Base-by-base conservation (phyloP, 176 grass and related monocot genomes). In the Poa annua region DNA sequence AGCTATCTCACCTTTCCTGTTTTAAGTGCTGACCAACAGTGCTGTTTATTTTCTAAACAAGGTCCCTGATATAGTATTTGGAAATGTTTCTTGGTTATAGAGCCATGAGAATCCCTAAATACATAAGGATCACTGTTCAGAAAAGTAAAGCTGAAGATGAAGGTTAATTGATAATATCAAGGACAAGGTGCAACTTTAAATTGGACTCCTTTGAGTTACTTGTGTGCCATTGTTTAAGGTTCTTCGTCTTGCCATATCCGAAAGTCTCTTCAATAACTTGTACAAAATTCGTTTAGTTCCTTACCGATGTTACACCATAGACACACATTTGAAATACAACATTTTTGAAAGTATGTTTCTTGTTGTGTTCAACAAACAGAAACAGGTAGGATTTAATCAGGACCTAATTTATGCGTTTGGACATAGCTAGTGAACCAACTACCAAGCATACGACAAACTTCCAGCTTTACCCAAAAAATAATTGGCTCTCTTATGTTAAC, bases 311-410 rank as follows among this genome's bases (percentile, higher is more conserved):
- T 41, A 20, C 68, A 83, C 12, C 64, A 83, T 51, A 45, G 13
- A 21, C 62, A 76, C 65, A 32, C 19, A 57, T 34, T 20, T 82
- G 35, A 49, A 78, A 71, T 41, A 38, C 38, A 59, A 24, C 4
- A 29, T 85, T 84, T 80, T 32, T 9, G 44, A 75, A 61, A 49
- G 56, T 38, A 78, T 74, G 47, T 49, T 78, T 83, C 78, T 78
- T 59, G n/a, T 42, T 51, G 8, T 57, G 65, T 78, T 66, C 3
- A 73, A 39, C 26, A 65, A 82, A 78, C 36, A 65, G n/a, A 34
- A 77, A 71, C 10, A 54, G 2, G 1, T 74, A 65, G 10, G 14
- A 32, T 85, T 36, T 67, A 76, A 62, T 34, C 11, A 77, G 64
- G 49, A 36, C 59, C 35, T 56, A 10, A 6, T 45, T 49, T 50